A percentile compares a stretch with the other conserved stretches of the same genome.
These are phyloP conservation scores for Colletotrichum sp. DNA, from an alignment of 2,329 filamentous ascomycete species.

Conservation along the genomic window DNA sequence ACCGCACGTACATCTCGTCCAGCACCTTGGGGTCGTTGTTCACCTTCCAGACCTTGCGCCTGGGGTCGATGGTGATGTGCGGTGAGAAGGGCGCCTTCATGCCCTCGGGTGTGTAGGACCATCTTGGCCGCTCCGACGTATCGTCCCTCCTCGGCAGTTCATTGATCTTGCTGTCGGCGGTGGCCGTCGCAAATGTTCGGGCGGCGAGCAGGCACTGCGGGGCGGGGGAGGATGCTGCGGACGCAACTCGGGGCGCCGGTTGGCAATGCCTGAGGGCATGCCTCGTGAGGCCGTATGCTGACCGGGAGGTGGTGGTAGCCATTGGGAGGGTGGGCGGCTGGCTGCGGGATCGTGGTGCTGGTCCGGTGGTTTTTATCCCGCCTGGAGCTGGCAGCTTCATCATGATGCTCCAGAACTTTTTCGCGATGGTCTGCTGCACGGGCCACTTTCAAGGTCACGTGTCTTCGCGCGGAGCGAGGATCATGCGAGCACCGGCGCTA, in stretches of 20 bases:
- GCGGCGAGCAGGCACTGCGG: conserved; percentile 5
- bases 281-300: conserved; percentile 18
- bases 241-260: neutral
- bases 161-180: conserved; percentile 10
- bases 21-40: conserved; percentile 78
- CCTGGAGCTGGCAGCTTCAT: neutral
- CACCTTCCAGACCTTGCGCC: conserved; percentile 64
- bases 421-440: conserved; percentile 12
- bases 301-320: conserved; percentile 16
- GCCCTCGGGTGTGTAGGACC: conserved; percentile 71
- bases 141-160: conserved; percentile 2
- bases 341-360: neutral
- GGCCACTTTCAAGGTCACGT: conserved; percentile 21
- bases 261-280: conserved; percentile 21
- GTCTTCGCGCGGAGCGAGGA: conserved; percentile 6
- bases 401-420: conserved; percentile 18
- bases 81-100: conserved; percentile 75
- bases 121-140: conserved; percentile 51
- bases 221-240: neutral
- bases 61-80: conserved; percentile 60
- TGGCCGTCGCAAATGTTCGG: conserved; percentile 13
- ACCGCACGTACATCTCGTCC: conserved; percentile 76
- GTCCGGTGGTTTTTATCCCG: neutral
- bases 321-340: conserved; percentile 5
- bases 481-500: conserved; percentile 11